Conservation (phyloP, 768 basidiomycete species). For the Lentinus brumalis region DNA sequence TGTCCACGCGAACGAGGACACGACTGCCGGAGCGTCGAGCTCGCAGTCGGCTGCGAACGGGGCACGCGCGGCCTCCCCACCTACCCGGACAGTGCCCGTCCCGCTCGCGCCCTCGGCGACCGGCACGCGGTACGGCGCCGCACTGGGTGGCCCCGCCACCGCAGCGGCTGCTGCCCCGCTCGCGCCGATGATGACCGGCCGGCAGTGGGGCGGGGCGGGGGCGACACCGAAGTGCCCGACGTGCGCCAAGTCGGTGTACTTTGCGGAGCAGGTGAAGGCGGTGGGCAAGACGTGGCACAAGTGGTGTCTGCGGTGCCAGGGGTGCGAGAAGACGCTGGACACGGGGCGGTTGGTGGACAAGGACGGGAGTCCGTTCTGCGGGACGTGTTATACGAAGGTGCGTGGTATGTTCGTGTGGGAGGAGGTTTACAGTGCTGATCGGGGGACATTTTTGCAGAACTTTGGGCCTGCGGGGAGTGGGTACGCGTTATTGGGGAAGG, state of each 20-base stretch:
- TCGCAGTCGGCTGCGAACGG: conserved; percentile 35
- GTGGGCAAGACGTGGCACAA: conserved; percentile 83
- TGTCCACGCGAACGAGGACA: background rate
- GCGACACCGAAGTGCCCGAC: conserved; percentile 66
- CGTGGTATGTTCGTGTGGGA: conserved; percentile 1
- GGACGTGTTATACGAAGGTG: conserved; percentile 73
- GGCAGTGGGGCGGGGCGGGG: conserved; percentile 50
- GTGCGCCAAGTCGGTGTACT: conserved; percentile 79
- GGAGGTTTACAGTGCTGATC: background rate
- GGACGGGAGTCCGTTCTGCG: conserved; percentile 71
- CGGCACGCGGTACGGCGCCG: conserved; percentile 68
- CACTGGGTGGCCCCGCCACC: conserved; percentile 34
- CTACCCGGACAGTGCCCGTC: conserved; percentile 20
- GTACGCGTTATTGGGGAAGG: conserved; percentile 67
- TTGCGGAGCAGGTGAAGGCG: conserved; percentile 84
- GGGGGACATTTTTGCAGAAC: conserved; percentile 40
- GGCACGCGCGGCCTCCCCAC: conserved; percentile 41
- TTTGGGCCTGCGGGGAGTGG: conserved; percentile 75
- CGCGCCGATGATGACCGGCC: conserved; percentile 30
- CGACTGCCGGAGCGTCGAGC: conserved; percentile 21
- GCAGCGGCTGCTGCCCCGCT: conserved; percentile 13
- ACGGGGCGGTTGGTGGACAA: conserved; percentile 74
- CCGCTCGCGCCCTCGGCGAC: conserved; percentile 50
- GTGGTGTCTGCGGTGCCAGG: conserved; percentile 72
- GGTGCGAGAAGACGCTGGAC: conserved; percentile 70